Conservation (phyloP, 192 early-diverging fungal species). For the Coemansia sp. region DNA sequence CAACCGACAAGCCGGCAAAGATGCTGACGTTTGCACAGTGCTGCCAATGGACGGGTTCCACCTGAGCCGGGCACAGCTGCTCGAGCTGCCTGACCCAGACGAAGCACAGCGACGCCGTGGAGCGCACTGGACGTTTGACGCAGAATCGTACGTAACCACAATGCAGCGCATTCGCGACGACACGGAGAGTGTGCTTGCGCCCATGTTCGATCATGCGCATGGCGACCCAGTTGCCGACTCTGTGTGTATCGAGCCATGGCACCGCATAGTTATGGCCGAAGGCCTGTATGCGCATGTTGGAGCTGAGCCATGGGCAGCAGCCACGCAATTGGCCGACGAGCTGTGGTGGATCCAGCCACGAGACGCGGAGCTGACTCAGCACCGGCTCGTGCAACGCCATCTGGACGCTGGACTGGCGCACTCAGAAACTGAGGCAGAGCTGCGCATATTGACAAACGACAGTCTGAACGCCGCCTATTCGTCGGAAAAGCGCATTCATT, state of each 20-base stretch:
- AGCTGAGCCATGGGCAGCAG: slow-evolving; percentile 41
- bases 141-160: slow-evolving; percentile 22
- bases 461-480: slow-evolving; percentile 29
- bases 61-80: slow-evolving; percentile 26
- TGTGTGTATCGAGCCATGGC: slow-evolving; percentile 31
- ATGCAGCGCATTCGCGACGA: slow-evolving; percentile 13
- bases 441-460: slow-evolving; percentile 35
- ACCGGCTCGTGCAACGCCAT: slow-evolving; percentile 50
- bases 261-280: slow-evolving; percentile 55
- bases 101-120: slow-evolving; percentile 49
- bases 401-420: slow-evolving; percentile 41
- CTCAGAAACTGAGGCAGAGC: slow-evolving; percentile 16
- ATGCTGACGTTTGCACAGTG: slow-evolving; percentile 19
- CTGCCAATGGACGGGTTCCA: slow-evolving; percentile 66
- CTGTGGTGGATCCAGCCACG: slow-evolving; percentile 49
- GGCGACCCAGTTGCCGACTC: slow-evolving; percentile 53
- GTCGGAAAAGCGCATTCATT: slow-evolving; percentile 20
- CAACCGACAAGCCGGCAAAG: background rate
- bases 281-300: slow-evolving; percentile 53
- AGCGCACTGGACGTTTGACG: slow-evolving; percentile 59
- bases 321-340: slow-evolving; percentile 40
- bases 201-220: slow-evolving; percentile 55
- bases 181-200: slow-evolving; percentile 12
- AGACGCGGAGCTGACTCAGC: slow-evolving; percentile 12
- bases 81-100: slow-evolving; percentile 27